phyloP scores from a whole-genome alignment of 2,329 filamentous ascomycete species.

The Ilyonectria sp. region DNA sequence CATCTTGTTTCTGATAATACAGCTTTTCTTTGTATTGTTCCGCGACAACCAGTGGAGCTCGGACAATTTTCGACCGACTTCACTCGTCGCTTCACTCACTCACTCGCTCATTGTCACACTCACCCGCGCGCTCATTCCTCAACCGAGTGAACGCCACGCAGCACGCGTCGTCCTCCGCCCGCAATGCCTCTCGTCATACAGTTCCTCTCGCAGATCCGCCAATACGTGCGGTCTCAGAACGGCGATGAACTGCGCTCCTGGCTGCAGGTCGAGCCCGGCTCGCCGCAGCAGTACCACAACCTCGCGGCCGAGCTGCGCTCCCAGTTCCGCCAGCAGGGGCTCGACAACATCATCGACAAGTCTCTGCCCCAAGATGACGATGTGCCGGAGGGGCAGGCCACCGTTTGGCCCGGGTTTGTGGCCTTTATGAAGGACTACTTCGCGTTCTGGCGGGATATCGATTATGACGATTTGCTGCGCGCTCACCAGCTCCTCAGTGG shows the following conservation, averaged over 20 bases:
- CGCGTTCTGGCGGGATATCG: constrained; percentile 83
- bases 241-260: constrained; percentile 77
- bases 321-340: constrained; percentile 65
- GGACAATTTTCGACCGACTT: constrained; percentile 27
- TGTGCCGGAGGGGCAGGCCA: constrained; percentile 73
- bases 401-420: constrained; percentile 82
- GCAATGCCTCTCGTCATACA: constrained; percentile 75
- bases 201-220: constrained; percentile 77
- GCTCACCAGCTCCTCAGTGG: constrained; percentile 83
- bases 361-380: constrained; percentile 77
- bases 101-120: constrained; percentile 12
- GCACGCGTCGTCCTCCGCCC: constrained; percentile 27
- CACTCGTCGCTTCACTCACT: constrained; percentile 21
- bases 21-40: not conserved
- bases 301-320: constrained; percentile 78
- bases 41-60: constrained; percentile 39
- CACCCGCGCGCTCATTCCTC: not conserved
- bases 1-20: too few relatives aligned
- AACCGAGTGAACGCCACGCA: not conserved
- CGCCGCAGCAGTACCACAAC: constrained; percentile 76
- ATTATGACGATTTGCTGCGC: constrained; percentile 80
- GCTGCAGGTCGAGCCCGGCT: constrained; percentile 81
- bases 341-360: constrained; percentile 75
- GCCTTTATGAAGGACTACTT: constrained; percentile 88
- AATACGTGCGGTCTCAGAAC: constrained; percentile 71